Evolutionary conservation across 106 monocot genomes (phyloP), one percentile per base, ranked within the genome.

Genomic region (Apostasia ramifera): DNA sequence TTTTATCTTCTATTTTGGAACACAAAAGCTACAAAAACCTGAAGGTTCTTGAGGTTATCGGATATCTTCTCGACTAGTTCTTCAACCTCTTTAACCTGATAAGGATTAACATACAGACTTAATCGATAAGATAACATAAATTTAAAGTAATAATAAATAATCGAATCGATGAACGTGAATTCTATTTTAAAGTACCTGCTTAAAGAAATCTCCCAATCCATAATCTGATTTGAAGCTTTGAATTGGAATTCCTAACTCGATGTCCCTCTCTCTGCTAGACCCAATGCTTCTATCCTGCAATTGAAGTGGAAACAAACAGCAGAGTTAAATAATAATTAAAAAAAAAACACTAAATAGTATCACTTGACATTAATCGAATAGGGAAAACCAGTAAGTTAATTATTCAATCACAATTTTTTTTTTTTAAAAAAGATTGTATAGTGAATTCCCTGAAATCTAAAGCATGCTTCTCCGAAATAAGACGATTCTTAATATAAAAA

Each of bases 131-230:
- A 44, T 68, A 54, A 53, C 1, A 54, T 53, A 53, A 39, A 8
- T 6, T 50, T 53, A 67, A 50, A 67, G 5, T 6, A 38, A 38
- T 11, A 53, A 6, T 41, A 54, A 3, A 69, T 5, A 15, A n/a
- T 55, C 3, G 13, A 12, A 38, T 52, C 48, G 41, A 61, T 10
- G 11, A 0, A 40, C 8, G 47, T 5, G 39, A 37, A 40, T 9
- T 4, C 39, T 40, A 40, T 1, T 11, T 44, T 43, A n/a, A 47
- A 26, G 11, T 68, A 82, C 84, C 80, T 77, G 53, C 15, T 76
- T 68, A 14, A 76, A 84, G 48, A 84, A 84, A 4, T 71, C 76
- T 13, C 80, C 75, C 76, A 84, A 69, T 47, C 80, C 84, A 70
- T 80, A 73, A 58, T 84, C 72, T 65, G 59, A 65, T 59, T 63